Percentiles rank a stretch among this genome's conserved stretches.
These are phyloP conservation scores for Suillus variegatus DNA, from an alignment of 768 basidiomycete species.

Conservation along the genomic window DNA sequence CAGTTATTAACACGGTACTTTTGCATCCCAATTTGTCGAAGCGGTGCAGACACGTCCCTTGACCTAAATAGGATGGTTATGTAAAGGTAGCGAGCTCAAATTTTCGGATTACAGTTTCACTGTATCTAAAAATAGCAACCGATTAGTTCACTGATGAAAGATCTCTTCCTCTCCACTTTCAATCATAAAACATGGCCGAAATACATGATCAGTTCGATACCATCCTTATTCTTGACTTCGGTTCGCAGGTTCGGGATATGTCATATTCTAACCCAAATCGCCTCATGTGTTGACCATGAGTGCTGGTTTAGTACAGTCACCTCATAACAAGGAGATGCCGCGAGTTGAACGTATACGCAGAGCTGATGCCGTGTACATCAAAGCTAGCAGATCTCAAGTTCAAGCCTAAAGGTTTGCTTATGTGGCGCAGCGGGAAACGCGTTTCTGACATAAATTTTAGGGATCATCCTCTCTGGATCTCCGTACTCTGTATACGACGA, in stretches of 20 bases:
- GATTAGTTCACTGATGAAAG: no score
- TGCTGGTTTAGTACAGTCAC: constrained; percentile 79
- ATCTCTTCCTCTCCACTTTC: background rate
- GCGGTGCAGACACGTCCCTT: no score
- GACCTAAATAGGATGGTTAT: no score
- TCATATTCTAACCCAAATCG: background rate
- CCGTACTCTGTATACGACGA: constrained; percentile 97
- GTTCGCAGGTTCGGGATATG: constrained; percentile 73
- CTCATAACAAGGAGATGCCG: constrained; percentile 97
- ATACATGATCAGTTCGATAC: constrained; percentile 97
- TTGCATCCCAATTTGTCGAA: no score
- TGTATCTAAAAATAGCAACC: no score
- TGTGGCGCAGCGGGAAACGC: background rate
- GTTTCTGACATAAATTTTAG: constrained; percentile 36
- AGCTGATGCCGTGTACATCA: constrained; percentile 95
- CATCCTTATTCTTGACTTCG: constrained; percentile 95
- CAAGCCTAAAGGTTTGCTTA: constrained; percentile 84
- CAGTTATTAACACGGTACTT: no score
- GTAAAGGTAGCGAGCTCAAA: no score
- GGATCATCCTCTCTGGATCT: constrained; percentile 96
- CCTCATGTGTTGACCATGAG: constrained; percentile 1
- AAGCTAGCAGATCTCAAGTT: constrained; percentile 86
- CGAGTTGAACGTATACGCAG: constrained; percentile 96
- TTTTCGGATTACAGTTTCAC: no score
- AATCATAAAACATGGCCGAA: constrained; percentile 58